Conservation (phyloP, 345 rosid species). For the Populus ilicifolia region DNA sequence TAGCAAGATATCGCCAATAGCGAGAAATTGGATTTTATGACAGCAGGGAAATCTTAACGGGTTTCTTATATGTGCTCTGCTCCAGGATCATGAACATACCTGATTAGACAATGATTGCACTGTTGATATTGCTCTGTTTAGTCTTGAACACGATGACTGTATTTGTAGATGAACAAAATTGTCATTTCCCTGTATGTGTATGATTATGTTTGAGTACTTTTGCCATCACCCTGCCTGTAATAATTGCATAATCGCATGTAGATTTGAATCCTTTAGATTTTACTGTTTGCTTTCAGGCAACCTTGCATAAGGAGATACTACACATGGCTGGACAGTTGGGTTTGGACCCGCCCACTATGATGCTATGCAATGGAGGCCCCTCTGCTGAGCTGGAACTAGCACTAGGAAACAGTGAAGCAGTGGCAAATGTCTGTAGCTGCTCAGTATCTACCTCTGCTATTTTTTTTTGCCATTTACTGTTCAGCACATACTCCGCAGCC, state of each 20-base stretch:
- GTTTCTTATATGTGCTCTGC: not conserved
- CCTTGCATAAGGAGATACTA: slow-evolving; percentile 74
- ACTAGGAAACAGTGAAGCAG: slow-evolving; percentile 82
- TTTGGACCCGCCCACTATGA: slow-evolving; percentile 87
- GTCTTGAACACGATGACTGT: not conserved
- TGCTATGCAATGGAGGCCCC: slow-evolving; percentile 54
- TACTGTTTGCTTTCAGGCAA: slow-evolving; percentile 51
- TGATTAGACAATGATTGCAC: not conserved
- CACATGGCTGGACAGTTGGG: slow-evolving; percentile 98
- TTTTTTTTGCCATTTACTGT: slow-evolving; percentile 61
- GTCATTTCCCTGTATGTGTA: not conserved
- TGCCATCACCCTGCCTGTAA: not conserved
- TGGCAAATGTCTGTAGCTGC: slow-evolving; percentile 66
- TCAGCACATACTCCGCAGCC: slow-evolving; percentile 48
- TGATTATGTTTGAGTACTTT: not conserved
- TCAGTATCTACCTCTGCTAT: slow-evolving; percentile 70
- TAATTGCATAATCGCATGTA: not conserved
- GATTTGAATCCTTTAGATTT: not conserved
- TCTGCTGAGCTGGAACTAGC: slow-evolving; percentile 75
- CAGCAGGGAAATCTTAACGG: not conserved
- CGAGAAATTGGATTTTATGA: not conserved
- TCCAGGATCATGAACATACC: not conserved
- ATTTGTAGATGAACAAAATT: not conserved
- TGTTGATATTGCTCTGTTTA: not conserved
- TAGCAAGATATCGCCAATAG: not conserved